Percentiles rank a stretch among this genome's conserved stretches.
Evolutionary conservation across 352 stramenopile species (phyloP).

Genomic region (Phytophthora lateralis): DNA sequence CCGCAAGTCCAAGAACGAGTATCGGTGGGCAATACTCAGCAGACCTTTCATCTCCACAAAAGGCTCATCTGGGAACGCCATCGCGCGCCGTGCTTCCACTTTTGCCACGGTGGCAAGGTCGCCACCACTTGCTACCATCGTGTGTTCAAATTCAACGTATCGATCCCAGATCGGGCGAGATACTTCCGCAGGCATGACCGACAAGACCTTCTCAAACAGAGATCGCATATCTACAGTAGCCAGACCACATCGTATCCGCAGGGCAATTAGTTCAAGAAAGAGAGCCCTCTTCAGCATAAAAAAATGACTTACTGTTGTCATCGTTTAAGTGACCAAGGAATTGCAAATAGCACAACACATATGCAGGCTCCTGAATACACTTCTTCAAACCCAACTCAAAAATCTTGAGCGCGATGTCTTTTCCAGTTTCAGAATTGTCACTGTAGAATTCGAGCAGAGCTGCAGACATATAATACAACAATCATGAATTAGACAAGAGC

Average conservation of each 20-base stretch:
- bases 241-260: neutral
- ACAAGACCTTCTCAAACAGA: slow-evolving; percentile 89
- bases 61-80: slow-evolving; percentile 76
- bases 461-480: slow-evolving; percentile 27
- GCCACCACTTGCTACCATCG: slow-evolving; percentile 83
- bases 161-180: slow-evolving; percentile 87
- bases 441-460: slow-evolving; percentile 88
- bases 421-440: slow-evolving; percentile 78
- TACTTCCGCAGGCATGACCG: slow-evolving; percentile 81
- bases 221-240: slow-evolving; percentile 79
- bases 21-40: slow-evolving; percentile 78
- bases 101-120: slow-evolving; percentile 86
- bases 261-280: neutral
- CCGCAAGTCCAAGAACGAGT: slow-evolving; percentile 80
- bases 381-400: slow-evolving; percentile 90
- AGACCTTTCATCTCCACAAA: slow-evolving; percentile 86
- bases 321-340: slow-evolving; percentile 89
- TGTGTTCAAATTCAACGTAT: slow-evolving; percentile 89
- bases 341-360: slow-evolving; percentile 86
- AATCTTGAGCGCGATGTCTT: slow-evolving; percentile 89
- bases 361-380: slow-evolving; percentile 86
- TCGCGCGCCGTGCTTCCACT: slow-evolving; percentile 75
- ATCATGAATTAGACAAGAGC: slow-evolving; percentile 11
- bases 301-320: slow-evolving; percentile 79
- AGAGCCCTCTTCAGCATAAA: neutral